Base-by-base conservation (phyloP, 495 filamentous ascomycete species). In the Lophiotrema nucula region DNA sequence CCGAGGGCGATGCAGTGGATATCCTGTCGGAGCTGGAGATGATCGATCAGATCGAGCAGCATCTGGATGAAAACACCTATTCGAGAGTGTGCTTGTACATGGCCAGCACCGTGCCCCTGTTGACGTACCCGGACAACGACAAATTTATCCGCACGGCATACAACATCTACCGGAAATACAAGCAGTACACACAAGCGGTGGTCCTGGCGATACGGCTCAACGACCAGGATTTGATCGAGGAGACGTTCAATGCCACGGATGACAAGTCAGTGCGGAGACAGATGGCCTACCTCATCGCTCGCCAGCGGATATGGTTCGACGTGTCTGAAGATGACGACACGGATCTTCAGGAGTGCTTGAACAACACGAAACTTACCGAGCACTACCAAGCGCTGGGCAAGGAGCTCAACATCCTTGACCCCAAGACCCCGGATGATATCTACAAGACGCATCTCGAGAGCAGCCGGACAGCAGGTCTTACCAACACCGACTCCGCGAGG, bases 391-490 rank as follows among this genome's bases (percentile, higher is more conserved):
- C 86, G 6, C 77, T 99, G 19, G 93, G 83, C 37, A 97, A 97
- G 73, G 93, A 97, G 67, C 81, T 99, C 48, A 97, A 97, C 68
- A 93, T 97, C 41, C 78, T 99, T 31, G 93, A 97, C 43, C 93
- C 93, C 16, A 96, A 96, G 73, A 92, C 89, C 56, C 91, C 92
- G 3, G 93, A 99, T 74, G 93, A 99, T 68, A 99, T 99, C 64
- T 99, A 99, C 80, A 99, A 99, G 79, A 95, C 90, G 56, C 95
- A 99, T 72, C 79, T 99, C 15, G 93, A 99, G 72, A 97, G 88
- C 76, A 93, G 85, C 56, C 83, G 93, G 44, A 91, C 91, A 43
- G 88, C 90, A 22, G 92, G 92, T 22, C 77, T 95, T 70, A 97
- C 91, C 16, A 96, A 96, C 67, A 83, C 95, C 27, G 93, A 97